Evolutionary conservation across 768 basidiomycete species (phyloP), one percentile per base, ranked within the genome.

Genomic region (Auricularia sp.): DNA sequence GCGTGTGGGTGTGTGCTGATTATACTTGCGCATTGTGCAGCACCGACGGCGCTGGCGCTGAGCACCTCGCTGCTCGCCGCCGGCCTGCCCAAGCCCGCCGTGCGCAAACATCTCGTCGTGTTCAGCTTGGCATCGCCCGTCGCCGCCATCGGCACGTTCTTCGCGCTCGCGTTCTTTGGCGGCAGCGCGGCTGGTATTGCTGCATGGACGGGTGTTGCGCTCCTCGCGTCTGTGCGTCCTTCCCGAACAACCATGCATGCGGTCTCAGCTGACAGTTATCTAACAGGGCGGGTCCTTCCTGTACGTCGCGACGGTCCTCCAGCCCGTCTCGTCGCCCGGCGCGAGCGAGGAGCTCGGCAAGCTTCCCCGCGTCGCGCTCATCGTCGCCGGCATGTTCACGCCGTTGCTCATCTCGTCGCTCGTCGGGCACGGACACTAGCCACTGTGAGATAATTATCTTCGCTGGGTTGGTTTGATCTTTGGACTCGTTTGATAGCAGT

Each of bases 251-350:
- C 44, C 36, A 54, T 21, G 63, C 33, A 7, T 62, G 33, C 39
- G 37, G 4, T 29, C 45, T 64, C 36, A 65, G 33, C 62, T 54
- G 54, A 65, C 24, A 65, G 5, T 36, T 24, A 37, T 37, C 39
- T 64, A 39, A 54, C 64, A 94, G 92, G 94, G 92, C 56, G 94
- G 94, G 8, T 94, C 92, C 3, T 97, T 97, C 76, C 79, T 98
- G 45, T 97, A 96, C 71, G 95, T 98, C 8, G 93, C 94, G 1
- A 94, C 94, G 1, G 88, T 92, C 47, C 79, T 94, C n/a, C 91
- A 92, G 71, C 84, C 89, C 2, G 81, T 88, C 37, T 86, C 75
- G 1, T 62, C 71, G 63, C 71, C 88, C 37, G 78, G 81, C 18
- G 79, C 77, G 8, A 65, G 42, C 24, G 77, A 78, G 29, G 82